Percentiles rank a stretch among this genome's conserved stretches.
These are phyloP conservation scores for Trichoderma pleuroti DNA, from an alignment of 2,329 filamentous ascomycete genomes.

Conservation along the genomic window DNA sequence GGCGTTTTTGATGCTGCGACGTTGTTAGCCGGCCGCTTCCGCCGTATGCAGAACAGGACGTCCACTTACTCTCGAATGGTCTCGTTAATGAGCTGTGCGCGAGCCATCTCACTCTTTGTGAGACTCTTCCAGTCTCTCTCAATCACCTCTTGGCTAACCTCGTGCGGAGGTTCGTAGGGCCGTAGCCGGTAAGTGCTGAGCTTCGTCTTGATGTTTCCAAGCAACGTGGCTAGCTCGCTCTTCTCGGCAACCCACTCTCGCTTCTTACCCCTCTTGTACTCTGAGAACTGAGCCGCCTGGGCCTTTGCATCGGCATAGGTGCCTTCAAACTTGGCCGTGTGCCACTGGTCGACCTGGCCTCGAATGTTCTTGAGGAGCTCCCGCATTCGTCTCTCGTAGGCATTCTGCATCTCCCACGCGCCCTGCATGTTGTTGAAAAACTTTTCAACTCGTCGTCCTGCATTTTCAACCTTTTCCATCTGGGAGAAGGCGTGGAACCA, in stretches of 20 bases:
- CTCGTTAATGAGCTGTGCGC: conserved; percentile 94
- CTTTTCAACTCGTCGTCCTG: conserved; percentile 92
- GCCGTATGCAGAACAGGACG: neutral
- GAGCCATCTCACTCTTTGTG: conserved; percentile 78
- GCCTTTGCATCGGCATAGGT: conserved; percentile 90
- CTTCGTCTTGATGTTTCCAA: conserved; percentile 99
- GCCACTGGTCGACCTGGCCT: conserved; percentile 72
- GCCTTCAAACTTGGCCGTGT: conserved; percentile 77
- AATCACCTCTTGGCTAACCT: conserved; percentile 76
- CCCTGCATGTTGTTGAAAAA: conserved; percentile 99
- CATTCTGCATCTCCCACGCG: conserved; percentile 99
- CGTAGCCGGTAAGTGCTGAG: conserved; percentile 88
- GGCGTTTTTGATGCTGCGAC: conserved; percentile 80
- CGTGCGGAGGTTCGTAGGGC: conserved; percentile 83
- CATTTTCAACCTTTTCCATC: conserved; percentile 98
- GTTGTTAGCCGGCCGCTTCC: conserved; percentile 29
- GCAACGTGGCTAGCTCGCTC: conserved; percentile 84
- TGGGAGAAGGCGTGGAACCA: conserved; percentile 99
- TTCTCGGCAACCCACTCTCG: conserved; percentile 97
- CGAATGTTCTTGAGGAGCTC: conserved; percentile 73
- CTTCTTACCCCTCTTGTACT: conserved; percentile 90
- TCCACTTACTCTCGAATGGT: conserved; percentile 81
- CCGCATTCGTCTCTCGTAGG: conserved; percentile 87
- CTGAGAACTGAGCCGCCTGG: conserved; percentile 75
- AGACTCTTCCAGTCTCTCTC: conserved; percentile 79